Conservation (phyloP, 208 protist genomes). For the Leishmania mexicana region DNA sequence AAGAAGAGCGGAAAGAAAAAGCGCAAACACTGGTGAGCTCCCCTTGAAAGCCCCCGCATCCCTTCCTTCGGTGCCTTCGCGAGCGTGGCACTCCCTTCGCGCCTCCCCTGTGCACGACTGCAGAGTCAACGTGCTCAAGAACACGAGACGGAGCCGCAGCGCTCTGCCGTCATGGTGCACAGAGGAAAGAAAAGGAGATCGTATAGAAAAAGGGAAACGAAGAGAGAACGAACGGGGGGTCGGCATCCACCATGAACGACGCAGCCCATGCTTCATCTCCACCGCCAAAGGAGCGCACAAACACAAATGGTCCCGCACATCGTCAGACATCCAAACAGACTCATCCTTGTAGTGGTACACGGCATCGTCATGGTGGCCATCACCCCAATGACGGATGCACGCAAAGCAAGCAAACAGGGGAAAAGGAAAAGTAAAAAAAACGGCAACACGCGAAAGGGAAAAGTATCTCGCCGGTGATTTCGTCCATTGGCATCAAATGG, state of each 20-base stretch:
- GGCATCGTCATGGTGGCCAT: neutral
- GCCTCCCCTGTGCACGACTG: neutral
- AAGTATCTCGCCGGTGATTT: neutral
- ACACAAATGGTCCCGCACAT: constrained; percentile 1
- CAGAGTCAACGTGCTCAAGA: neutral
- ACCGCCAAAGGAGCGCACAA: neutral
- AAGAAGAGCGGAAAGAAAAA: neutral
- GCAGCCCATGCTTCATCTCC: neutral
- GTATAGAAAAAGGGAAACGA: neutral
- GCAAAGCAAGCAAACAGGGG: neutral
- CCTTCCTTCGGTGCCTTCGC: neutral
- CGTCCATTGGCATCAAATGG: neutral
- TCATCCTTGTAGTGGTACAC: constrained; percentile 13
- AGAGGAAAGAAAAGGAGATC: neutral
- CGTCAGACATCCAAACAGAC: constrained; percentile 2
- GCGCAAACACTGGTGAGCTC: neutral
- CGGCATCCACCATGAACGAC: neutral
- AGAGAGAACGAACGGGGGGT: neutral
- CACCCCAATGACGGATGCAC: neutral
- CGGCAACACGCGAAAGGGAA: neutral
- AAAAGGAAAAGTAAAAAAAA: neutral
- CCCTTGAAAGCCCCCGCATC: neutral
- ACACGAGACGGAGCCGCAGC: neutral
- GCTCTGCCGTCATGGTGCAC: neutral
- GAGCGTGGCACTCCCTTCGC: neutral